A percentile compares a stretch with the other conserved stretches of the same genome.
Evolutionary conservation across 208 protist species (phyloP).

Genomic region (Acanthamoeba divionensis): DNA sequence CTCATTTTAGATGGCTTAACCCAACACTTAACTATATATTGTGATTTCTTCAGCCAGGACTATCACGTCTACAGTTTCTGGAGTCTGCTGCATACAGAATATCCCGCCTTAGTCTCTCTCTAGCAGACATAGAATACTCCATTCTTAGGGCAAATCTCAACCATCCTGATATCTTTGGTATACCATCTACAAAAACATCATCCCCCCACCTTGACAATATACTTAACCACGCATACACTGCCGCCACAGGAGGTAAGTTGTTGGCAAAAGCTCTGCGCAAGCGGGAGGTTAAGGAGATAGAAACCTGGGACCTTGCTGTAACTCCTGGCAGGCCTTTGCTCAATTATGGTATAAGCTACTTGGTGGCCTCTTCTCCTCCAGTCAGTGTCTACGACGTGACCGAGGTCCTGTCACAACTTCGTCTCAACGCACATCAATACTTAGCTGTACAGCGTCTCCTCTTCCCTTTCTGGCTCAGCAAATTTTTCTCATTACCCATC

Average conservation of each 20-base stretch:
- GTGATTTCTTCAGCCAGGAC: no score
- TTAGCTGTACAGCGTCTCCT: no score
- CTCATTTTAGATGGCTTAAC: no score
- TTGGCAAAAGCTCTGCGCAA: background rate
- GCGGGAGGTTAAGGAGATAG: background rate
- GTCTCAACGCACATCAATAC: no score
- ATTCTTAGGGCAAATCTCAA: background rate
- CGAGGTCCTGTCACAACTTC: no score
- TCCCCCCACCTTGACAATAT: background rate
- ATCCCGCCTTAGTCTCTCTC: background rate
- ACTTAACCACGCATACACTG: background rate
- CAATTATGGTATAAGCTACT: background rate
- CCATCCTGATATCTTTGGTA: background rate
- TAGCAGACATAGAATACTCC: background rate
- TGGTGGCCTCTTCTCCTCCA: background rate
- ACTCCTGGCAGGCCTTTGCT: background rate
- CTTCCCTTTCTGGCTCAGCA: no score
- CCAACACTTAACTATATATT: no score
- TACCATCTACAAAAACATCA: background rate
- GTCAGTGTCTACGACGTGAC: no score
- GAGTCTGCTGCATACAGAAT: background rate
- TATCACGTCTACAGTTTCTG: background rate
- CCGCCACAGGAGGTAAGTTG: background rate
- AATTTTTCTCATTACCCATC: no score
- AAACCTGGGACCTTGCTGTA: background rate